These are phyloP conservation scores for Moniliophthora roreri DNA, from an alignment of 1,284 basidiomycete species.

Conservation along the genomic window DNA sequence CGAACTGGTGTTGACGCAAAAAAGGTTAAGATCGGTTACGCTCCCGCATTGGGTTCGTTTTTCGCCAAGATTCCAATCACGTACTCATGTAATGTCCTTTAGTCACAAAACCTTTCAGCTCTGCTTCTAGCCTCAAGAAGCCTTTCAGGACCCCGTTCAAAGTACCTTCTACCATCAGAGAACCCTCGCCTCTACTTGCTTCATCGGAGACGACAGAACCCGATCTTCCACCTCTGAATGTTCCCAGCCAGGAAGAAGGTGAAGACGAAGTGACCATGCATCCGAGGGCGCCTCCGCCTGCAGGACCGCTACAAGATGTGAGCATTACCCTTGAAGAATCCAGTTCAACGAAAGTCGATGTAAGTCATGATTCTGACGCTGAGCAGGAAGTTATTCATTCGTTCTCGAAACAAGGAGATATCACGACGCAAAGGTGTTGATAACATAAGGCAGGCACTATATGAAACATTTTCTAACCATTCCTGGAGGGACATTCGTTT, in stretches of 20 bases:
- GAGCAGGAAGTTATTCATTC: neutral
- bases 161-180: neutral
- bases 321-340: neutral
- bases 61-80: neutral
- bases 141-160: constrained; percentile 12
- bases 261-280: too few relatives aligned
- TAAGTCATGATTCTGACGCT: neutral
- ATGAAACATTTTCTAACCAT: too few relatives aligned
- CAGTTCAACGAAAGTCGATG: neutral
- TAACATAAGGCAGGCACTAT: too few relatives aligned
- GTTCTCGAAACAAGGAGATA: neutral
- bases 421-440: neutral
- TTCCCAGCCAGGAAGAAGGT: too few relatives aligned
- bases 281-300: neutral
- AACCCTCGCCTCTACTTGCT: neutral
- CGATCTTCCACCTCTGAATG: neutral
- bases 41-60: constrained; percentile 10
- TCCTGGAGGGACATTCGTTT: neutral
- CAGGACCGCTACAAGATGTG: neutral
- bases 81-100: neutral
- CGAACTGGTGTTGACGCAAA: constrained; percentile 2
- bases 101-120: constrained; percentile 14
- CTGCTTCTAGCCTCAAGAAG: constrained; percentile 9
- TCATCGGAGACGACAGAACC: neutral
- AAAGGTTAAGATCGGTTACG: constrained; percentile 6